Conservation (phyloP, 352 stramenopile species). For the Phytophthora aleatoria region DNA sequence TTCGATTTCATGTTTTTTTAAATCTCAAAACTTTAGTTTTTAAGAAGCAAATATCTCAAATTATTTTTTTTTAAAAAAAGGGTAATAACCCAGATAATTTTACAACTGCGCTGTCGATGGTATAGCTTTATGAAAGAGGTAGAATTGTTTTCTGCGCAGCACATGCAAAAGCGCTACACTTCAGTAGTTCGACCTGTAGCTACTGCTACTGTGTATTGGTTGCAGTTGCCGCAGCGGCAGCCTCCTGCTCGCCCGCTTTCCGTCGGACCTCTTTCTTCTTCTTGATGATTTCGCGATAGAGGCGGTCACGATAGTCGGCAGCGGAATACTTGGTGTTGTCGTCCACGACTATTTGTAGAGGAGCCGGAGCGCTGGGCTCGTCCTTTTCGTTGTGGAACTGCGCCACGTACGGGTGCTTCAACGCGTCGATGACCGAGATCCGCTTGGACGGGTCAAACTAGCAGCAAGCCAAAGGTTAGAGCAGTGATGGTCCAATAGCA, state of each 20-base stretch:
- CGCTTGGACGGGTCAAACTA: conserved; percentile 94
- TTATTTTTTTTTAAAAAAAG: no score
- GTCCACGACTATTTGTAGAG: conserved; percentile 89
- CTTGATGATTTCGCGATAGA: conserved; percentile 94
- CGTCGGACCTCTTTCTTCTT: conserved; percentile 92
- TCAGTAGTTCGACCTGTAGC: no score
- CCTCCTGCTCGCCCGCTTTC: conserved; percentile 38
- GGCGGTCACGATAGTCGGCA: conserved; percentile 91
- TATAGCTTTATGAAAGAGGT: no score
- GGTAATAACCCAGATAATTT: no score
- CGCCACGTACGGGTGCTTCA: conserved; percentile 94
- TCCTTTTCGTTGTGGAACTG: conserved; percentile 97
- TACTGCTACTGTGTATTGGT: conserved; percentile 17
- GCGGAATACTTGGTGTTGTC: conserved; percentile 96
- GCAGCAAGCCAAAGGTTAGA: conserved; percentile 7
- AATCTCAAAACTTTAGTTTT: no score
- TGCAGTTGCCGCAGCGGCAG: conserved; percentile 2
- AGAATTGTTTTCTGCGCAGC: no score
- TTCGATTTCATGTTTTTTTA: no score
- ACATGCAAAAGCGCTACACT: no score
- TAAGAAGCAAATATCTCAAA: no score
- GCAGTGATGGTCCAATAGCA: conserved; percentile 1
- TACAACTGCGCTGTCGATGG: no score
- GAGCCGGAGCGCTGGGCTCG: conserved; percentile 76
- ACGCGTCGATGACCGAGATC: conserved; percentile 82